These are phyloP conservation scores for Fusarium multiceps DNA, from an alignment of 2,329 filamentous ascomycete genomes.

Conservation along the genomic window DNA sequence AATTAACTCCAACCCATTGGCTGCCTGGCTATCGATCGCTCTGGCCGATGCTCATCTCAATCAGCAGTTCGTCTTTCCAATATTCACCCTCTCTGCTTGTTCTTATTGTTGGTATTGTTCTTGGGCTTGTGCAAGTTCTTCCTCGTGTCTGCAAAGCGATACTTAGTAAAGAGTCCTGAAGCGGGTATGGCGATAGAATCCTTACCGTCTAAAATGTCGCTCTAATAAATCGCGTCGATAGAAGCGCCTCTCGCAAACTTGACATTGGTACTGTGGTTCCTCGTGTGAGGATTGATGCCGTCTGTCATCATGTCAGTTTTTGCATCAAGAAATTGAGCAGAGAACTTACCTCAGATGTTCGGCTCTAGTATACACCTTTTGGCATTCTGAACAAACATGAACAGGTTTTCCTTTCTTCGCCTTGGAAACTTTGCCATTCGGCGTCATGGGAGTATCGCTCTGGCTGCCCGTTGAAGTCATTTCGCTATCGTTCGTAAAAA, in stretches of 20 bases:
- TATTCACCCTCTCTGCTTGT: too few relatives aligned
- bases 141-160: background rate
- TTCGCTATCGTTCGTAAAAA: too few relatives aligned
- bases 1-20: background rate
- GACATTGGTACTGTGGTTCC: slow-evolving; percentile 13
- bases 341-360: slow-evolving; percentile 3
- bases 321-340: background rate
- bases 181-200: too few relatives aligned
- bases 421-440: slow-evolving; percentile 17
- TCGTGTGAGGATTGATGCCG: slow-evolving; percentile 14
- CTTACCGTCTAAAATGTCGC: slow-evolving; percentile 17
- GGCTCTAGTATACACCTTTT: slow-evolving; percentile 18
- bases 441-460: slow-evolving; percentile 2
- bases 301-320: background rate
- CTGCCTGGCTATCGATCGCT: background rate
- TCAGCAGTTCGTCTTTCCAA: too few relatives aligned
- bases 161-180: background rate
- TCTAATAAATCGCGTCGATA: slow-evolving; percentile 13
- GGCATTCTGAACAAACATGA: slow-evolving; percentile 12
- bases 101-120: background rate
- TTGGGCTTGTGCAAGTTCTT: background rate
- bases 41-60: background rate
- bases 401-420: slow-evolving; percentile 19
- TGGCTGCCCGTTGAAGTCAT: background rate
- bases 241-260: slow-evolving; percentile 10